Evolutionary conservation across 352 stramenopile species (phyloP), one percentile per base, ranked within the genome.

Genomic region (Pythium periplocum): DNA sequence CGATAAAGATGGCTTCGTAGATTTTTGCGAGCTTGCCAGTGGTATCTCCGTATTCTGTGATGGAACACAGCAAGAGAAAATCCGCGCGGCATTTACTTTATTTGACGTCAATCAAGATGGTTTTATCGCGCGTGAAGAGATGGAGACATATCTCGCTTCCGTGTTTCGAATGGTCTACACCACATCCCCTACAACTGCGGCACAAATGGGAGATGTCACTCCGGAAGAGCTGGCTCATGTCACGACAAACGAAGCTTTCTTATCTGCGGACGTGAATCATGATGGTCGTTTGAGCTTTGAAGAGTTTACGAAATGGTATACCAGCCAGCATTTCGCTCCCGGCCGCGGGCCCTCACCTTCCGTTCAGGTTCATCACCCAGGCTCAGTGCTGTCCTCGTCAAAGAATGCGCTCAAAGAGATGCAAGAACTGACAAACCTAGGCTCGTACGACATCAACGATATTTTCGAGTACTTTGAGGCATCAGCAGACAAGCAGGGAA

Each of bases 91-190:
- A 2, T 96, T 96, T 46, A 75, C 71, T 35, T 64, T 96, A 8
- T 95, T 95, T 58, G 87, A 96, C 54, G 76, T 95, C 53, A 89
- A 95, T 51, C 75, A 88, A 55, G 86, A 96, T 38, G 83, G 85
- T 0, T 93, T 78, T 55, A 92, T 96, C 50, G 83, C 78, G 7
- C 59, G 60, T 6, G 69, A 87, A 42, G 86, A 96, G 59, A 92
- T 96, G 73, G 74, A 89, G 61, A 94, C 77, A 46, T 96, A 96
- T 45, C 59, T 96, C 42, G 61, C 77, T 7, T 93, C 82, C 1
- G 84, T 95, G 1, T 95, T 92, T 44, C 76, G 78, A 33, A 86
- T 93, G 40, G 63, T 96, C 31, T 93, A 87, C 51, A 82, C 78
- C 39, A 83, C 71, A 12, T 90, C 75, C 39, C 75, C 82, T 30